A percentile compares a stretch with the other conserved stretches of the same genome.
Conservation (phyloP, 1,139 yeast species). For the Suhomyces ambrosiae region DNA sequence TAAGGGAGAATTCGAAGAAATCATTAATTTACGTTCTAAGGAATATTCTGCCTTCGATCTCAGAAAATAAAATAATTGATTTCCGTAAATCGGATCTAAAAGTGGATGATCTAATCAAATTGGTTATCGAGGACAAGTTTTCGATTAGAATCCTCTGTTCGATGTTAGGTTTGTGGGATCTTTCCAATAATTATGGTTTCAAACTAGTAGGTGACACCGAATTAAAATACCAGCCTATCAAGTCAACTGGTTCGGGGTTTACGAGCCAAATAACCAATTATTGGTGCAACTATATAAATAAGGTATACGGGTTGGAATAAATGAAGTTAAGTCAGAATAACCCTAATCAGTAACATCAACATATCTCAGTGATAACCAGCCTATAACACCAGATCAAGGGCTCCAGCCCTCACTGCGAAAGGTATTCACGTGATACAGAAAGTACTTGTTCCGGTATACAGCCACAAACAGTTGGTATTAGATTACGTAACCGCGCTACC, state of each 20-base stretch:
- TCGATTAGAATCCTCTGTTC: slow-evolving; percentile 35
- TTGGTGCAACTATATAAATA: slow-evolving; percentile 22
- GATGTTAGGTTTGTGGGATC: slow-evolving; percentile 38
- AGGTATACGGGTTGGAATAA: slow-evolving; percentile 26
- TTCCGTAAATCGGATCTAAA: slow-evolving; percentile 11
- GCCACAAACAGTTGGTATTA: neutral
- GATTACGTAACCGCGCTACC: slow-evolving; percentile 3
- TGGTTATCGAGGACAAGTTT: slow-evolving; percentile 24
- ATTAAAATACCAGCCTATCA: neutral
- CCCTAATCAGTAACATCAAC: neutral
- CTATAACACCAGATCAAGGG: no score
- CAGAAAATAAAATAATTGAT: neutral
- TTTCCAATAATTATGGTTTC: slow-evolving; percentile 26
- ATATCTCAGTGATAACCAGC: neutral
- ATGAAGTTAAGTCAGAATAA: no score
- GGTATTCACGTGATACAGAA: no score
- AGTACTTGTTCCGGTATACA: slow-evolving; percentile 9
- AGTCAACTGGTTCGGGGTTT: neutral
- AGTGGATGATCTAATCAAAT: slow-evolving; percentile 18
- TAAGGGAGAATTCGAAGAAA: slow-evolving; percentile 15
- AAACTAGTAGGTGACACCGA: slow-evolving; percentile 11
- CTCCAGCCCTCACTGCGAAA: slow-evolving; percentile 13
- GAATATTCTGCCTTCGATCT: slow-evolving; percentile 20
- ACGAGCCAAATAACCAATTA: slow-evolving; percentile 9
- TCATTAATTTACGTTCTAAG: slow-evolving; percentile 24